These are phyloP conservation scores for Hypomontagnella submonticulosa DNA, from an alignment of 495 filamentous ascomycete species.

Conservation along the genomic window DNA sequence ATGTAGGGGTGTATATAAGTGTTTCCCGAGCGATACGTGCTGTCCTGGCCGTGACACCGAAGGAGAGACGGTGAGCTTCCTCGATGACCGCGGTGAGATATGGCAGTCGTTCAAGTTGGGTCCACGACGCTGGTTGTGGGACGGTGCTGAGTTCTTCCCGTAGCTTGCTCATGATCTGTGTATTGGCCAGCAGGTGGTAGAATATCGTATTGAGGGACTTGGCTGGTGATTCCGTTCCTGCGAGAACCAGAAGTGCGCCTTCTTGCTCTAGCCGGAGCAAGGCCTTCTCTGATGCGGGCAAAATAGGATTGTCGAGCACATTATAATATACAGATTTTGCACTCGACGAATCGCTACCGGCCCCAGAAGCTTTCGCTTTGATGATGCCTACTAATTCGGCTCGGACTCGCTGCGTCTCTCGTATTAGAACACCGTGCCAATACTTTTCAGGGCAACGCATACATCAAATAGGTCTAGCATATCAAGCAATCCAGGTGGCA, in stretches of 20 bases:
- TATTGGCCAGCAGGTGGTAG: conserved; percentile 39
- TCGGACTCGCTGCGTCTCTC: conserved; percentile 50
- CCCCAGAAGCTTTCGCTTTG: conserved; percentile 47
- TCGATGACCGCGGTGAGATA: conserved; percentile 44
- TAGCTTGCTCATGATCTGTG: conserved; percentile 33
- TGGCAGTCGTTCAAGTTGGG: conserved; percentile 40
- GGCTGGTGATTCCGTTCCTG: conserved; percentile 52
- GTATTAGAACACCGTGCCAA: conserved; percentile 38
- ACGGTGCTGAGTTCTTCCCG: conserved; percentile 27
- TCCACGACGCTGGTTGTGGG: conserved; percentile 24
- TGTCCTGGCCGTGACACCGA: conserved; percentile 37
- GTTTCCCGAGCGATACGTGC: conserved; percentile 36
- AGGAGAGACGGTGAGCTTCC: conserved; percentile 43
- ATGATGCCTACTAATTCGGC: conserved; percentile 49
- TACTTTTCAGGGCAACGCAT: conserved; percentile 40
- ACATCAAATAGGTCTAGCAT: conserved; percentile 53
- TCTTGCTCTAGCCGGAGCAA: conserved; percentile 54
- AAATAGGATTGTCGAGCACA: conserved; percentile 48
- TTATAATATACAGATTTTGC: conserved; percentile 52
- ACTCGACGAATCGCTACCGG: conserved; percentile 32
- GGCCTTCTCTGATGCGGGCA: conserved; percentile 51
- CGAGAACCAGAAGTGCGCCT: conserved; percentile 50
- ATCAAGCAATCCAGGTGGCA: conserved; percentile 55
- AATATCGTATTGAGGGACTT: conserved; percentile 40
- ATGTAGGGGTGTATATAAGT: conserved; percentile 35